Percentiles rank a stretch among this genome's conserved stretches.
Conservation (phyloP, 2,329 filamentous ascomycete species). For the Tolypocladium paradoxum region DNA sequence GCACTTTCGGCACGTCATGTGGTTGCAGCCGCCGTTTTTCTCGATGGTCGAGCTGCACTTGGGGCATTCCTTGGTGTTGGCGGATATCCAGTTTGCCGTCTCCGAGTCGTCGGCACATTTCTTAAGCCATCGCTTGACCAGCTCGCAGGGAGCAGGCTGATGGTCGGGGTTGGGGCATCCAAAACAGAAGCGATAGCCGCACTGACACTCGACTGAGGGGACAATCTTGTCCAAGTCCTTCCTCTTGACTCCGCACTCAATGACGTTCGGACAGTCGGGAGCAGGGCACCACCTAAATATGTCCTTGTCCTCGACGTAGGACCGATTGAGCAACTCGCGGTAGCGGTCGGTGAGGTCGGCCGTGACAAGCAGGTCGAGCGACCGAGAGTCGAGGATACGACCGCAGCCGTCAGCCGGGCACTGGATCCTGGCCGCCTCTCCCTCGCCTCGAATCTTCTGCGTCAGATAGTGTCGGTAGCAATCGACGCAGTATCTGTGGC, state of each 20-base stretch:
- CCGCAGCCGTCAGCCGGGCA: slow-evolving; percentile 83
- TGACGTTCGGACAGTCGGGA: slow-evolving; percentile 88
- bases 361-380: slow-evolving; percentile 65
- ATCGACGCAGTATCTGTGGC: slow-evolving; percentile 82
- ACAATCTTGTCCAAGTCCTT: slow-evolving; percentile 78
- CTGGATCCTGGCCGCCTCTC: slow-evolving; percentile 88
- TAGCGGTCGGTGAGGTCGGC: slow-evolving; percentile 54
- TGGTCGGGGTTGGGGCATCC: slow-evolving; percentile 85
- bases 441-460: slow-evolving; percentile 92
- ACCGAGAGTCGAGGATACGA: slow-evolving; percentile 82
- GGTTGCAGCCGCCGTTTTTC: slow-evolving; percentile 96
- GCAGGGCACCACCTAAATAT: slow-evolving; percentile 95
- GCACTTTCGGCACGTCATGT: slow-evolving; percentile 96
- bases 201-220: slow-evolving; percentile 78
- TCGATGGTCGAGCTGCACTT: slow-evolving; percentile 96
- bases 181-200: slow-evolving; percentile 87
- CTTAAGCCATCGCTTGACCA: slow-evolving; percentile 94
- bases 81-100: slow-evolving; percentile 98
- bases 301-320: slow-evolving; percentile 95
- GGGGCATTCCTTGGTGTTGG: slow-evolving; percentile 96
- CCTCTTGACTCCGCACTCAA: slow-evolving; percentile 81
- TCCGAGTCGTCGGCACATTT: slow-evolving; percentile 98
- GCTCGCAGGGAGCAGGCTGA: slow-evolving; percentile 79
- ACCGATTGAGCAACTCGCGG: slow-evolving; percentile 75
- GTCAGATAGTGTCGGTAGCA: slow-evolving; percentile 87